Evolutionary conservation across 1,284 basidiomycete species (phyloP), one percentile per base, ranked within the genome.

Genomic region (Microbotryum violaceum): DNA sequence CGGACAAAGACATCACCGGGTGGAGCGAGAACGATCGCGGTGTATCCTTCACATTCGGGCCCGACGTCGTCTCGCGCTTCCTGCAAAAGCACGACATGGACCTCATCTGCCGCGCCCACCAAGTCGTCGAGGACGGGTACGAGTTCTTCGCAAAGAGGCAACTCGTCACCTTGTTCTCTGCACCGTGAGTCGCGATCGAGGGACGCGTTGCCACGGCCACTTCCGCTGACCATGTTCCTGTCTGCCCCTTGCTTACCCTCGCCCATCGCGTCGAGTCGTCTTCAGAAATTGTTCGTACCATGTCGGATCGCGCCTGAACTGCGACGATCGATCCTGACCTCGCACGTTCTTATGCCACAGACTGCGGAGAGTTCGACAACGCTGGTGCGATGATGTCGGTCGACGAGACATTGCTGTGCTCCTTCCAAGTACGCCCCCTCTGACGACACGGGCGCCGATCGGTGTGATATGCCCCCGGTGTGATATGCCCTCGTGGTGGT

Each of bases 321-420:
- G 97, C 80, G 92, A 89, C 21, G 92, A 93, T 59, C 94, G 92
- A 42, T 50, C 14, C 33, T 61, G 18, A 6, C 54, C 1, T 18
- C 42, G 46, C 25, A n/a, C 47, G 21, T 25, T 42, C 97, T 81
- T 96, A 97, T 75, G 96, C 91, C 75, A 91, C 91, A 72, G 91
- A 62, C 53, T 63, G 62, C 44, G 63, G 67, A 49, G 80, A 73
- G 62, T 98, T 98, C 74, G 96, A 98, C 78, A 98, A 98, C 75
- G 93, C 93, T 20, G 94, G 94, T 48, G 94, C 94, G 31, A 97
- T 98, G 94, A 98, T 98, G 96, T 93, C 89, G 74, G 96, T 98
- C 57, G 94, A 97, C 75, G 94, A 98, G 79, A 97, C 93, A 9
- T 77, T 98, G 69, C 78, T 98, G 67, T 98, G 94, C 78, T 97